Evolutionary conservation across 768 basidiomycete species (phyloP).

Genomic region (Lactifluus rugatus): DNA sequence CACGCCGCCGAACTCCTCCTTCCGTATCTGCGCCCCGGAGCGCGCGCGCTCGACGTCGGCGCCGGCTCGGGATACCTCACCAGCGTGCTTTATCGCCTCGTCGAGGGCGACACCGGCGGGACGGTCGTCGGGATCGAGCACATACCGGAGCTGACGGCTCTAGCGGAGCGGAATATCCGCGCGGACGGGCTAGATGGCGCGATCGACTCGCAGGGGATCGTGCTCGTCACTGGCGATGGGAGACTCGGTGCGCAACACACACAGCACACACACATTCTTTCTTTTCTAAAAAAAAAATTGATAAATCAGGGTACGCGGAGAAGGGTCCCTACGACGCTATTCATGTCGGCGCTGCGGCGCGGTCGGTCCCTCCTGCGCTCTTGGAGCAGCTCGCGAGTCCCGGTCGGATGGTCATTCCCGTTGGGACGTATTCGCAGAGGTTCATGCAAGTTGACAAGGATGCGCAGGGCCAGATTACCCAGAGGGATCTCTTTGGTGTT

Average conservation of each 20-base stretch:
- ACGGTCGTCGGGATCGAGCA: constrained; percentile 87
- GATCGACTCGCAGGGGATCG: constrained; percentile 45
- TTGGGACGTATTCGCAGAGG: constrained; percentile 49
- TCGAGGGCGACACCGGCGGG: constrained; percentile 34
- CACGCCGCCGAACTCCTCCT: constrained; percentile 74
- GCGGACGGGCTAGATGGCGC: constrained; percentile 52
- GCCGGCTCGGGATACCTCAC: constrained; percentile 79
- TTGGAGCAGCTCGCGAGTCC: constrained; percentile 69
- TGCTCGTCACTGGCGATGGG: constrained; percentile 70
- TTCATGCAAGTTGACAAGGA: constrained; percentile 80
- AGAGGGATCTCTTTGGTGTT: constrained; percentile 70
- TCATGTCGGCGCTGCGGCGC: constrained; percentile 91
- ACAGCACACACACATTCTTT: too few relatives aligned
- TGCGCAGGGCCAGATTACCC: constrained; percentile 49
- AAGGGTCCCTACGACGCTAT: constrained; percentile 46
- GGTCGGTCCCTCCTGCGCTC: constrained; percentile 55
- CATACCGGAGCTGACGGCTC: constrained; percentile 63
- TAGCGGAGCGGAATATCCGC: constrained; percentile 58
- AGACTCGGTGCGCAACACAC: constrained; percentile 44
- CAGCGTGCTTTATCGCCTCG: constrained; percentile 74
- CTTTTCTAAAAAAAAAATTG: too few relatives aligned
- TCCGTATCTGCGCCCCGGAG: constrained; percentile 57
- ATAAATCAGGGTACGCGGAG: constrained; percentile 17
- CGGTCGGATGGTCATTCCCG: constrained; percentile 88
- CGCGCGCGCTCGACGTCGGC: constrained; percentile 81